Conservation (phyloP, 805 yeast species). For the Ogataea paraovalis region DNA sequence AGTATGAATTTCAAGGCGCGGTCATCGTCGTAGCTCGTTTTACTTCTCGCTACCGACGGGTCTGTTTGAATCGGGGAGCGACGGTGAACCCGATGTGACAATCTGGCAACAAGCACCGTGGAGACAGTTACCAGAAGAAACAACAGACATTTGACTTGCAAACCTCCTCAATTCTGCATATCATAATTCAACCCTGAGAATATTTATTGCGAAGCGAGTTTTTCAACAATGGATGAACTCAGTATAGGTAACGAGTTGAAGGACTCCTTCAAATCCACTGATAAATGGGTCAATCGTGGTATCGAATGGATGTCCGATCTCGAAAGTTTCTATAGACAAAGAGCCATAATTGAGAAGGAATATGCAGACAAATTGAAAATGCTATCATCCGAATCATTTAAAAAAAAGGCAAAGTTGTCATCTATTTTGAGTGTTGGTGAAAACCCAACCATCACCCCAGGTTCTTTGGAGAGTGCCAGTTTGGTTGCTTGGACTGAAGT, state of each 20-base stretch:
- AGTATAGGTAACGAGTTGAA: constrained; percentile 69
- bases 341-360: constrained; percentile 79
- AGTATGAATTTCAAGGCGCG: too few relatives aligned
- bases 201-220: too few relatives aligned
- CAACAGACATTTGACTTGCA: too few relatives aligned
- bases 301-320: constrained; percentile 73
- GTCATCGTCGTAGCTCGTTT: too few relatives aligned
- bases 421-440: constrained; percentile 83
- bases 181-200: too few relatives aligned
- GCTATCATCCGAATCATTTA: constrained; percentile 65
- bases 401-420: constrained; percentile 67
- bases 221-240: constrained; percentile 22
- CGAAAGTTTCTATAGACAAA: constrained; percentile 77
- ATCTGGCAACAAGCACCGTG: too few relatives aligned
- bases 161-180: too few relatives aligned
- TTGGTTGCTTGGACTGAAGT: constrained; percentile 89
- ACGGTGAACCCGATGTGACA: too few relatives aligned
- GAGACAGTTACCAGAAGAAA: too few relatives aligned
- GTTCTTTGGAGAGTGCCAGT: constrained; percentile 85
- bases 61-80: too few relatives aligned
- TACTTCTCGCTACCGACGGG: too few relatives aligned
- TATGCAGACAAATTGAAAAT: constrained; percentile 65
- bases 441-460: constrained; percentile 87
- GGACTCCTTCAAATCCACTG: constrained; percentile 75
- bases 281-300: constrained; percentile 75